Evolutionary conservation across 345 rosid species (phyloP), one percentile per base, ranked within the genome.

Genomic region (Acer negundo): DNA sequence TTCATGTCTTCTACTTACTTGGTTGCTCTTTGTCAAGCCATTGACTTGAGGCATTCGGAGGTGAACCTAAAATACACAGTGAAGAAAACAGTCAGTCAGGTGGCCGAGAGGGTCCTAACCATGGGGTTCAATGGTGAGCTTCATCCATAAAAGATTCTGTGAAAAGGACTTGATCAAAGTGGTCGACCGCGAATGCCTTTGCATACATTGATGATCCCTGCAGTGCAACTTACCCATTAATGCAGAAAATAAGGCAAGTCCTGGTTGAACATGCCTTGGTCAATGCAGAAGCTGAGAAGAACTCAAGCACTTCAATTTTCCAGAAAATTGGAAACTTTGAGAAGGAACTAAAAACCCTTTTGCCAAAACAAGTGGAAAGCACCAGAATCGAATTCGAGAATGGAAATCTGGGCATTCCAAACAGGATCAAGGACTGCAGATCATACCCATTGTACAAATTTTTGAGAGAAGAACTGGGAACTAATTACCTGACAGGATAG

Each of bases 1-100:
- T 90, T 93, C 46, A 88, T 93, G 95, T 93, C 92, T 1, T 83
- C 95, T 0, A 93, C 93, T 47, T 91, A 81, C 85, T 72, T 89
- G 15, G 87, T 93, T 3, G 94, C 89, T 1, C 82, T 91, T 1
- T 91, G 95, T 77, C 97, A 89, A 77, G 92, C 94, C 23, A 84
- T 91, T 51, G 95, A 91, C 73, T 62, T 91, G 58, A 86, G 95
- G 86, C 95, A 91, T 72, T 58, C 91, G 80, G 97, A 91, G 70
- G 97, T 89, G 87, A 87, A 87, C 74, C 71, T 93, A 65, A 91
- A 59, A 81, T 84, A 69, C 11, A 82, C 88, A 0, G 92, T 92
- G 70, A 87, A 85, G 81, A 87, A 77, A 86, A 77, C 90, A 0
- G 90, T 91, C 23, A 72, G 81, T 46, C 31, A 28, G 3, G 31